phyloP scores from a whole-genome alignment of 2,329 filamentous ascomycete species.

The Epichloe coenophiala region DNA sequence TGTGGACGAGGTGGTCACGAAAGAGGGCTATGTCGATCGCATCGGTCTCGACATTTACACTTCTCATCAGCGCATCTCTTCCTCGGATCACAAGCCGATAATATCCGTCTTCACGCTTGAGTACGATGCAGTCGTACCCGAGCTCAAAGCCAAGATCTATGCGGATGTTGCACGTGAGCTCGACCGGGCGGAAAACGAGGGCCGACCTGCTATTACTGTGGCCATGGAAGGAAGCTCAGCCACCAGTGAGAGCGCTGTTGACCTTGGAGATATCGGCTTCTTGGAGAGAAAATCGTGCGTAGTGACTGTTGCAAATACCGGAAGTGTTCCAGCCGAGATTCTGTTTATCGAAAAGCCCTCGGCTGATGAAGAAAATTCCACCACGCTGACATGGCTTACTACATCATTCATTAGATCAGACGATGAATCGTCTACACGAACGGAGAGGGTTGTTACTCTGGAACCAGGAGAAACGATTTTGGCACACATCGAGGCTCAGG shows the following conservation, averaged over 20 bases:
- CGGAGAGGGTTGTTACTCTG: constrained; percentile 47
- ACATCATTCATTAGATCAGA: constrained; percentile 43
- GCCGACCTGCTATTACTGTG: constrained; percentile 67
- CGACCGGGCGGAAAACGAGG: constrained; percentile 85
- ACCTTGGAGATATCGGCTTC: constrained; percentile 67
- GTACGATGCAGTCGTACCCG: constrained; percentile 76
- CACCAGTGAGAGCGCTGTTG: constrained; percentile 42
- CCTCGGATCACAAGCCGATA: constrained; percentile 91
- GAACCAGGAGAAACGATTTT: constrained; percentile 74
- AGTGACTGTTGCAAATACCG: constrained; percentile 85
- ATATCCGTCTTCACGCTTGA: constrained; percentile 70
- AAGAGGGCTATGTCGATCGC: constrained; percentile 41
- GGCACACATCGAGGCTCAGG: constrained; percentile 52
- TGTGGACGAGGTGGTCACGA: constrained; percentile 34
- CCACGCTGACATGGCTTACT: constrained; percentile 52
- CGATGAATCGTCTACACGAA: constrained; percentile 16
- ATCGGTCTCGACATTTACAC: constrained; percentile 56
- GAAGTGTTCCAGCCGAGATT: constrained; percentile 66
- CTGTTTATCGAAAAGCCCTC: constrained; percentile 62
- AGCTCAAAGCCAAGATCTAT: constrained; percentile 71
- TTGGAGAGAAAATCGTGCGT: constrained; percentile 49
- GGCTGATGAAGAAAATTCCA: constrained; percentile 28
- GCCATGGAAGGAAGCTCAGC: constrained; percentile 51
- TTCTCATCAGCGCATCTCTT: constrained; percentile 78
- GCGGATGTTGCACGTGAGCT: constrained; percentile 78